Base-by-base conservation (phyloP, 2,329 filamentous ascomycete genomes). In the Fusarium sp. region DNA sequence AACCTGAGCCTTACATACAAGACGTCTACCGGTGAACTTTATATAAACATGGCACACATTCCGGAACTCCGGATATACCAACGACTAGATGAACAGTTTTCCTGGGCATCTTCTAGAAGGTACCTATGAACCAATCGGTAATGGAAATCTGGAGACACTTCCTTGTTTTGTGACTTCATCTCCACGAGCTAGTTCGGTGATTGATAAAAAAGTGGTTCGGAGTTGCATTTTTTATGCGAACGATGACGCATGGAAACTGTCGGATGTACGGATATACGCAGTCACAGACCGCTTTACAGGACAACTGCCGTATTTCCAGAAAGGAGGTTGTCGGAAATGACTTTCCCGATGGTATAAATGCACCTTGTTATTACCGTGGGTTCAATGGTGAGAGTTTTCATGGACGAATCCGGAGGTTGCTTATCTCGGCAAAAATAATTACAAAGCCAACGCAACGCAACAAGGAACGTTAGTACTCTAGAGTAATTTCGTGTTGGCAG, bases 41-140 rank as follows among this genome's bases (percentile, higher is more conserved):
- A 55, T 57, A 57, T 57, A n/a, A 13, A 5, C 8, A n/a, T 24
- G 0, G 16, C 8, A n/a, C 8, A 20, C 15, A 25, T 47, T 6
- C 25, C 27, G 30, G 32, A 40, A 4, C 6, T 57, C 13, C 54
- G 54, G 54, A 57, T 57, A 57, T 57, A 57, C 24, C 29, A 22
- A 27, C 15, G 6, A 3, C 12, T 5, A 15, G 8, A 18, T 3
- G 1, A n/a, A 20, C 4, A 16, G 1, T 27, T 29, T 27, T 40
- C 12, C 44, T 40, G 22, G n/a, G 43, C 15, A 20, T 18, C 1
- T 51, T 40, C 44, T 48, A 57, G 15, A 29, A 57, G 9, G 1
- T 8, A 18, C 18, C 3, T 18, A 38, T 6, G 3, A 25, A 13
- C 54, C 54, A 51, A 57, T 57, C 15, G 54, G 30, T n/a, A 40